phyloP scores from a whole-genome alignment of 75 land plant genomes.

The Chamaecyparis obtusa region DNA sequence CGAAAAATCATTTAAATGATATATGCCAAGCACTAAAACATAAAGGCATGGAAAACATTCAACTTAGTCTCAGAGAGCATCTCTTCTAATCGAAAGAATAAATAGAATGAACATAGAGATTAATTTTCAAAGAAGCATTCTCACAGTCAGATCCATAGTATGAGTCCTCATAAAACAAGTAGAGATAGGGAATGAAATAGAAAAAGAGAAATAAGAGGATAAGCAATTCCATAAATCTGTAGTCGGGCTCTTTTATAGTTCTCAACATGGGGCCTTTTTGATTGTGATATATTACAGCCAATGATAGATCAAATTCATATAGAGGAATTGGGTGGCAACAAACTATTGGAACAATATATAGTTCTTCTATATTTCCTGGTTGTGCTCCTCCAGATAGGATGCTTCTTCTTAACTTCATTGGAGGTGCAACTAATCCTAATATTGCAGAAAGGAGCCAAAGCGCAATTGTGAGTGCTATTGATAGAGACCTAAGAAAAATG shows the following conservation, averaged over 20 bases:
- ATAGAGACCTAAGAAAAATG: too few relatives aligned
- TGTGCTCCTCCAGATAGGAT: constrained; percentile 86
- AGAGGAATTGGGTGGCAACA: too few relatives aligned
- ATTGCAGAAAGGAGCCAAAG: constrained; percentile 67
- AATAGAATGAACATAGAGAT: constrained; percentile 52
- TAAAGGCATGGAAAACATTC: too few relatives aligned
- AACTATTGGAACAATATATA: constrained; percentile 98
- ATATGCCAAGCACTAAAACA: too few relatives aligned
- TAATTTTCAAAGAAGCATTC: constrained; percentile 64
- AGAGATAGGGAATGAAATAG: constrained; percentile 49
- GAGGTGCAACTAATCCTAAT: constrained; percentile 86
- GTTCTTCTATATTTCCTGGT: constrained; percentile 89
- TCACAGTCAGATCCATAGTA: constrained; percentile 56
- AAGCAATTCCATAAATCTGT: neutral
- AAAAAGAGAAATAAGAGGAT: constrained; percentile 14
- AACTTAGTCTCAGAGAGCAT: constrained; percentile 49
- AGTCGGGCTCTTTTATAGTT: neutral
- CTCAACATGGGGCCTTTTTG: neutral
- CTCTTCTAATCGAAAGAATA: constrained; percentile 49
- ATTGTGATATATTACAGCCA: too few relatives aligned
- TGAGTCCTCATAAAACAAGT: constrained; percentile 59
- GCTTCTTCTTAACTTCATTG: constrained; percentile 85
- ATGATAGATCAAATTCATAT: too few relatives aligned
- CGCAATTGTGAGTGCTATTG: too few relatives aligned
- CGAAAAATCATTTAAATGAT: too few relatives aligned